Evolutionary conservation across 2,329 filamentous ascomycete genomes (phyloP), one percentile per base, ranked within the genome.

Genomic region (Ceratocystis colombiana): DNA sequence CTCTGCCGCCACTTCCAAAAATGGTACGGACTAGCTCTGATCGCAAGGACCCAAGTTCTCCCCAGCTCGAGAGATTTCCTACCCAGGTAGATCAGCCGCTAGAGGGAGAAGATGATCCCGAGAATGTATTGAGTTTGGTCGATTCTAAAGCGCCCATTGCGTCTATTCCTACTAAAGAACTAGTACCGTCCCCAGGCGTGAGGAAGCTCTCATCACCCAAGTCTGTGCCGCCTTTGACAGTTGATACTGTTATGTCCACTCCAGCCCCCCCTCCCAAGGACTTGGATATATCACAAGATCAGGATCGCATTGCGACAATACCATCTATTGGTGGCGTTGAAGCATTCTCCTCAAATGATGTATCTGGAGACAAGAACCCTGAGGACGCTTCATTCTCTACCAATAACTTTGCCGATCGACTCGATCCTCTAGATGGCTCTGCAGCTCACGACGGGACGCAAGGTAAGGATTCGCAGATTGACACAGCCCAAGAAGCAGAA

Each of bases 1-100:
- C 64, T 28, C 5, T 65, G 22, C 64, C 64, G 10, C 65, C 65
- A 17, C 57, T 61, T 37, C 65, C 65, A 7, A 30, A 17, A n/a
- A 59, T 59, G 28, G 55, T 6, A 3, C 55, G 55, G 1, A n/a
- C 28, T 10, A 15, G 28, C 17, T 59, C 28, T 5, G 55, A 59
- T 30, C 30, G 55, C 1, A 59, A 59, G 28, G n/a, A 20, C 5
- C 33, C 28, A 2, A 37, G 28, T 59, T 59, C 55, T 59, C 55
- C 37, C 10, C 28, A 59, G 5, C 17, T 59, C 25, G 55, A 59
- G 15, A 28, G 30, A n/a, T 59, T 59, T 8, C 28, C 55, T 37
- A 59, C 55, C 2, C 55, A 37, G 17, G 17, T 37, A 8, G 55
- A 59, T 10, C 55, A 59, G n/a, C 28, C 55, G 1, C 28, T 59